Evolutionary conservation across 306 rosid genomes (phyloP), one percentile per base, ranked within the genome.

Genomic region (Castanea mollissima): DNA sequence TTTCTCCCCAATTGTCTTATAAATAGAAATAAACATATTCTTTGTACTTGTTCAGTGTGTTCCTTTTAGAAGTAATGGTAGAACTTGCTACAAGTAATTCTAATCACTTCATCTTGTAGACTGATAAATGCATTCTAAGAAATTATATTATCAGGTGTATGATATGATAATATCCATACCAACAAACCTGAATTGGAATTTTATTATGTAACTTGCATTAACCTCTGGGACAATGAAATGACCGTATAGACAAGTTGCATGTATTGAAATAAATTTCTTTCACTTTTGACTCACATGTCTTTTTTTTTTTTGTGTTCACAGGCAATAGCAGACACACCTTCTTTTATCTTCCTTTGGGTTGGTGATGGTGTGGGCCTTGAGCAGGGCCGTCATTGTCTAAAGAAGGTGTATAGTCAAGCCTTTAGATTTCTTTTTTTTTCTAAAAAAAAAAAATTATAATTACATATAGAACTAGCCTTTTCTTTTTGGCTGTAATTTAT

Each of bases 271-370:
- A n/a, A 65, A 71, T 67, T 78, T 12, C 56, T 64, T 76, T 73
- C 19, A 70, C 64, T 60, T 75, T 69, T 71, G 80, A 80, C 38
- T 86, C 57, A 49, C 73, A 69, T 52, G 49, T 70, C 88, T 68
- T 51, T 76, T 81, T 75, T 49, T 25, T 46, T 29, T 32, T 38
- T 76, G 71, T 75, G 63, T 71, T 81, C 32, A 7, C 89, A 96
- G 99, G 98, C 98, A 73, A 96, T 96, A 89, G 99, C 98, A 69
- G 99, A 96, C 86, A 93, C 97, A 1, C 99, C 99, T 76, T 96
- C 97, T 62, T 96, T 96, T 88, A 93, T 96, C 82, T 96, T 96
- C 88, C 97, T 96, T 77, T 96, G 99, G 99, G 99, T 96, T 82
- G 99, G 99, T 20, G 99, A 96, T 12, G 98, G 94, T 79, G 90